Percentiles rank a stretch among this genome's conserved stretches.
These are phyloP conservation scores for Stromatinia cepivora DNA, from an alignment of 2,329 filamentous ascomycete genomes.

Conservation along the genomic window DNA sequence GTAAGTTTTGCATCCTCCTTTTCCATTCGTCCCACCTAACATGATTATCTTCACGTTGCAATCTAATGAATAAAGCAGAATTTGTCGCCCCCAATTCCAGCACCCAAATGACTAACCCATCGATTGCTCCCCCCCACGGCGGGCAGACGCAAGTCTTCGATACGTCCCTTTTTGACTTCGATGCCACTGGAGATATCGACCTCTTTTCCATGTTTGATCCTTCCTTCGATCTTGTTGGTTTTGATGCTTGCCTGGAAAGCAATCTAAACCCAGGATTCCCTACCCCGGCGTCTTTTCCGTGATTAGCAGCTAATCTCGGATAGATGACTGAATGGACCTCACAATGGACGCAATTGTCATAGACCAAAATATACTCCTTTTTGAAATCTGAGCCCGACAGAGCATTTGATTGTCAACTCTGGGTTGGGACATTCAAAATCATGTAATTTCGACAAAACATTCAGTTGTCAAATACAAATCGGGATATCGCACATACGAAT, in stretches of 20 bases:
- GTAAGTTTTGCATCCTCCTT: not conserved
- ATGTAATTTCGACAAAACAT: no score
- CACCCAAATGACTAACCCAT: not conserved
- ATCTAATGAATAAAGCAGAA: not conserved
- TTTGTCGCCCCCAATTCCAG: not conserved
- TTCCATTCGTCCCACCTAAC: not conserved
- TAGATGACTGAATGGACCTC: no score
- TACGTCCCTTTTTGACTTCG: slow-evolving; percentile 28
- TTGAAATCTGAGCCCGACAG: no score
- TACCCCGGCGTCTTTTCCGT: slow-evolving; percentile 7
- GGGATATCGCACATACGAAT: no score
- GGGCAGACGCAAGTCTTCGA: slow-evolving; percentile 28
- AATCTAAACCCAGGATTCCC: slow-evolving; percentile 31
- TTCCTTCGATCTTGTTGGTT: slow-evolving; percentile 32
- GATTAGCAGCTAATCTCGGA: not conserved
- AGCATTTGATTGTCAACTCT: no score
- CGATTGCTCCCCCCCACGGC: not conserved
- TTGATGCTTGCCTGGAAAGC: slow-evolving; percentile 34
- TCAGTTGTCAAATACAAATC: no score
- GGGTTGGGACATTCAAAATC: no score
- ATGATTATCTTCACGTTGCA: not conserved
- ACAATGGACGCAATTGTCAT: not conserved
- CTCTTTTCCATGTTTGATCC: slow-evolving; percentile 36
- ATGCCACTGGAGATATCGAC: slow-evolving; percentile 28
- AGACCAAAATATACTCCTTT: no score